A percentile compares a stretch with the other conserved stretches of the same genome.
These are phyloP conservation scores for Paramecium primaurelia DNA, from an alignment of 73 alveolate genomes.

Conservation along the genomic window DNA sequence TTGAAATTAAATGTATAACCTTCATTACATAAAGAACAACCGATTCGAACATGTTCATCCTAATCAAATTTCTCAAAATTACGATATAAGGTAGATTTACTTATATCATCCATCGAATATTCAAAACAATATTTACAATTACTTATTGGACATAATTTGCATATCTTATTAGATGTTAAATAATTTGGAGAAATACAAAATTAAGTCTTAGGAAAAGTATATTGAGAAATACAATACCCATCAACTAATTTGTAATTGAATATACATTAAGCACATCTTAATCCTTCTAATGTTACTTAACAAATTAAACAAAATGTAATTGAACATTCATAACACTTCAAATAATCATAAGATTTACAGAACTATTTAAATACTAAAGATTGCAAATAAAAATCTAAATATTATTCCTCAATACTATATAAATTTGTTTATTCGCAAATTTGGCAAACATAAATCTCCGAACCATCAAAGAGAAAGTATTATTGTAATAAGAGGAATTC, in stretches of 20 bases:
- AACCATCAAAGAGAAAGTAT: not conserved
- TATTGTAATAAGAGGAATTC: not conserved
- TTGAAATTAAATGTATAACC: not conserved
- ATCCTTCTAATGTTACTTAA: not conserved
- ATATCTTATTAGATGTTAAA: not conserved
- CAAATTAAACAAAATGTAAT: not conserved
- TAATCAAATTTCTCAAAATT: not conserved
- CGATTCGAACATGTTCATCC: not conserved
- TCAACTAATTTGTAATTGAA: not conserved
- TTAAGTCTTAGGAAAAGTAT: not conserved
- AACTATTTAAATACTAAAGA: not conserved
- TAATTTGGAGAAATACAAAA: not conserved
- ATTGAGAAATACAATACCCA: not conserved
- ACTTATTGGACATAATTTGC: not conserved
- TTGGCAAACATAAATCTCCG: not conserved
- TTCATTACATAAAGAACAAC: not conserved
- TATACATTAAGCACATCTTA: not conserved
- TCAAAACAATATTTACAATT: not conserved
- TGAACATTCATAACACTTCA: not conserved
- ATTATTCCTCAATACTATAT: not conserved
- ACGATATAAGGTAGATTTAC: not conserved
- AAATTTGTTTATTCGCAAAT: not conserved
- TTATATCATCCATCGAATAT: not conserved
- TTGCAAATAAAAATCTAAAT: not conserved
- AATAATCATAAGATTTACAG: not conserved